These are phyloP conservation scores for Trichoderma orchidacearum DNA, from an alignment of 495 filamentous ascomycete genomes.

Conservation along the genomic window DNA sequence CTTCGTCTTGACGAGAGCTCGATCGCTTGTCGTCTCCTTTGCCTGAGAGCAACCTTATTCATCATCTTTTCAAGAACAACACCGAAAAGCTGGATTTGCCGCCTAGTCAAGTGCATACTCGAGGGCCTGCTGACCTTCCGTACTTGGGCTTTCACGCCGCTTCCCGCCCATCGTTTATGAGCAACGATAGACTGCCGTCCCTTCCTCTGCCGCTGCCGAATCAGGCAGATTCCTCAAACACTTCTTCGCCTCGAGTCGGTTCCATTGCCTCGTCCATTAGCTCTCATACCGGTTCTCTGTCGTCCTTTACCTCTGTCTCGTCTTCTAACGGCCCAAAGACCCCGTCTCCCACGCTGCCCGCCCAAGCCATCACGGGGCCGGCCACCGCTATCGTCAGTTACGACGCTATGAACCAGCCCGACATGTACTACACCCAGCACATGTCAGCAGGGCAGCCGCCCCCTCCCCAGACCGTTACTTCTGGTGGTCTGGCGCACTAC, in stretches of 20 bases:
- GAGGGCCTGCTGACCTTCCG: conserved; percentile 67
- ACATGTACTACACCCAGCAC: conserved; percentile 74
- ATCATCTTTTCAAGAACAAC: conserved; percentile 20
- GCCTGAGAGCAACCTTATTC: too few relatives aligned
- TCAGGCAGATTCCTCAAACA: conserved; percentile 48
- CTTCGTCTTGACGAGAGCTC: not conserved
- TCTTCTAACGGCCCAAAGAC: conserved; percentile 46
- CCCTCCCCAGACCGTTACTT: conserved; percentile 67
- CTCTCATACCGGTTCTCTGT: conserved; percentile 37
- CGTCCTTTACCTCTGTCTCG: conserved; percentile 38
- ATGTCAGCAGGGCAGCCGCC: conserved; percentile 74
- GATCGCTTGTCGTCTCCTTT: not conserved
- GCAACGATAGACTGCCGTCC: conserved; percentile 60
- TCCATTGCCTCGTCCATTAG: conserved; percentile 45
- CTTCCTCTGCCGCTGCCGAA: conserved; percentile 56
- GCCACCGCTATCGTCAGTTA: conserved; percentile 39
- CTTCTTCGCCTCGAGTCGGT: conserved; percentile 55
- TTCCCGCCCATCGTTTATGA: conserved; percentile 48
- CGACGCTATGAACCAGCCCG: conserved; percentile 72
- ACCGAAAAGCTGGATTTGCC: conserved; percentile 99
- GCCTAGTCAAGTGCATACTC: conserved; percentile 80
- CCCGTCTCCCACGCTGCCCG: conserved; percentile 34
- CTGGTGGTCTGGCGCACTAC: conserved; percentile 58
- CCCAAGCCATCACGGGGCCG: conserved; percentile 25
- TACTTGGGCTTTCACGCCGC: conserved; percentile 63